Evolutionary conservation across 768 basidiomycete species (phyloP), one percentile per base, ranked within the genome.

Genomic region (Mycena crocata): DNA sequence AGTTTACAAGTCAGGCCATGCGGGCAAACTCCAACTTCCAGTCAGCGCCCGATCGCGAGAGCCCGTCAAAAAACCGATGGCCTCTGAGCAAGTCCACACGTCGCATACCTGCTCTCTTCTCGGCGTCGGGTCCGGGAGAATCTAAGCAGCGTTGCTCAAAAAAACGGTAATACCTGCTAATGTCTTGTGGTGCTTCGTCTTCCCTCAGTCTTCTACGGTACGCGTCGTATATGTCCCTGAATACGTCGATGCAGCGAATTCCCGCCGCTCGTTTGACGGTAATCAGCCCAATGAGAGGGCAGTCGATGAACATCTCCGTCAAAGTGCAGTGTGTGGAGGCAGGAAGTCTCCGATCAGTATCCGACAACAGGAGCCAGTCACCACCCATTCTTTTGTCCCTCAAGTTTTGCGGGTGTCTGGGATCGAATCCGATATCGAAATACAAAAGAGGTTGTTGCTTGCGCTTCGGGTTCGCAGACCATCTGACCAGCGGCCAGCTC

Each of bases 241-340:
- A 88, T 30, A 91, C 82, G 54, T 91, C 89, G 28, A 85, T 79
- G 71, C 87, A 85, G 21, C 83, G 77, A 57, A 90, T 77, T 70
- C 74, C 37, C 74, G 9, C 4, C 5, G 48, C 40, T 39, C 82
- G 80, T 46, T 79, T 77, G 64, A 87, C 80, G 59, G 80, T 68
- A 48, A 88, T 76, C 8, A 78, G 77, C 75, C 83, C 69, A 68
- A 80, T 79, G 34, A 72, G 71, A 30, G 63, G 74, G 67, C 85
- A 85, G 19, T 75, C 67, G 72, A 90, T 84, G 62, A 76, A 72
- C 83, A 89, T 88, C 60, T 86, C 82, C 5, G 78, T 81, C 62
- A 87, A 60, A 28, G 69, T 69, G 30, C 76, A 81, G 39, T 85
- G 81, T 17, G 76, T 80, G 3, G 81, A 84, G 2, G 82, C 85